Evolutionary conservation across 345 rosid species (phyloP).

Genomic region (Pelargonium nanum): DNA sequence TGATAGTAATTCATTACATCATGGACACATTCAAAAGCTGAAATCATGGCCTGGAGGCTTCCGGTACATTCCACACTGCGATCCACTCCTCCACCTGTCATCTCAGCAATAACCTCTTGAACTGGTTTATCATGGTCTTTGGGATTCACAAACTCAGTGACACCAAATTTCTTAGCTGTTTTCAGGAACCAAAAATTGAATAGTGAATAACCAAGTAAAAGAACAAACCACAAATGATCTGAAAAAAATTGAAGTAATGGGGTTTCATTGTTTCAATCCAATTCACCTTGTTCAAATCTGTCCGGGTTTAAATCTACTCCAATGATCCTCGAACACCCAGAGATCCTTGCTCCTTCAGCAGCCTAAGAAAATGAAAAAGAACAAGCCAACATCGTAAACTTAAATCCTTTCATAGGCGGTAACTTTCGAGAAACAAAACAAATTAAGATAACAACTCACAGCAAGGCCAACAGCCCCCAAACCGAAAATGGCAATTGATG

Average conservation of each 20-base stretch:
- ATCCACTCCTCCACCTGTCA: constrained; percentile 76
- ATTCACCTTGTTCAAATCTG: constrained; percentile 43
- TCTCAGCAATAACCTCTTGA: constrained; percentile 61
- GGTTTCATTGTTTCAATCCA: too few relatives aligned
- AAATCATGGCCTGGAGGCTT: constrained; percentile 59
- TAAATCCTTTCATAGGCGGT: too few relatives aligned
- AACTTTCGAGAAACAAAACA: too few relatives aligned
- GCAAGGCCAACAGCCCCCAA: constrained; percentile 35
- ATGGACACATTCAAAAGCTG: constrained; percentile 83
- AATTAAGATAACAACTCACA: too few relatives aligned
- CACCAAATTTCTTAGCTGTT: constrained; percentile 39
- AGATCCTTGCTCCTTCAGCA: constrained; percentile 71
- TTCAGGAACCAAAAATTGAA: not conserved
- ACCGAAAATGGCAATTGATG: constrained; percentile 31
- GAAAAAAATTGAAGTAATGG: too few relatives aligned
- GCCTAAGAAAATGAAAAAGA: too few relatives aligned
- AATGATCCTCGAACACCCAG: constrained; percentile 59
- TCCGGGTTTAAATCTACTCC: constrained; percentile 65
- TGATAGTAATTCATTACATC: too few relatives aligned
- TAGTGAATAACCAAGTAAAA: not conserved
- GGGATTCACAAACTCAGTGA: constrained; percentile 36
- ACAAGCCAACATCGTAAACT: too few relatives aligned
- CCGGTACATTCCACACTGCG: constrained; percentile 76
- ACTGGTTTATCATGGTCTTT: constrained; percentile 28
- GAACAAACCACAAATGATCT: not conserved